Percentiles rank a stretch among this genome's conserved stretches.
These are phyloP conservation scores for Fusarium acutatum DNA, from an alignment of 2,329 filamentous ascomycete species.

Conservation along the genomic window DNA sequence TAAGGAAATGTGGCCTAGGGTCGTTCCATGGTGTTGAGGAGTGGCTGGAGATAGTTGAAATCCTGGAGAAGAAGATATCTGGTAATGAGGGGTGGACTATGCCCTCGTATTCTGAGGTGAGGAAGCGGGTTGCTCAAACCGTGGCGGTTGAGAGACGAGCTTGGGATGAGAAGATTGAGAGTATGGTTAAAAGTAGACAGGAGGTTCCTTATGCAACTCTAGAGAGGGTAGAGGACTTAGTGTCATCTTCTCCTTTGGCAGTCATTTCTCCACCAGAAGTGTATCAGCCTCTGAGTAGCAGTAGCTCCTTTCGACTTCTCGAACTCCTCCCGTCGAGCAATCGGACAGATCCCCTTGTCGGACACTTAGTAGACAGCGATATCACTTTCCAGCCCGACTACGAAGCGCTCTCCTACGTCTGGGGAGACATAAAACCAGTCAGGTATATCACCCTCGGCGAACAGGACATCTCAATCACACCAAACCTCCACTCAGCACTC, in stretches of 20 bases:
- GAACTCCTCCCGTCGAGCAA: background rate
- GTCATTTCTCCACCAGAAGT: too few relatives aligned
- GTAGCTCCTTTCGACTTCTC: constrained; percentile 2
- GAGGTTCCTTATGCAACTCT: background rate
- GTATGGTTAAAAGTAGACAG: background rate
- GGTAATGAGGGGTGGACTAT: background rate
- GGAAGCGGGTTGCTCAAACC: accelerated
- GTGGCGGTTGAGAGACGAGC: background rate
- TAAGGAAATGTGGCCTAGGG: background rate
- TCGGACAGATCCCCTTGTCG: background rate
- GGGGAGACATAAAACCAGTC: background rate
- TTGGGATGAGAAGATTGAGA: background rate
- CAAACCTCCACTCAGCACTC: constrained; percentile 6
- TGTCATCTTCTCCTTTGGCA: accelerated
- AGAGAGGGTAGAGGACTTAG: accelerated
- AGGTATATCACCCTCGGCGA: background rate
- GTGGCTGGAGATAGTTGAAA: background rate
- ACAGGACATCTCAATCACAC: background rate
- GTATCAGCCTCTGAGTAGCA: background rate
- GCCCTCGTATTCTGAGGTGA: background rate
- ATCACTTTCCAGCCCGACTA: constrained; percentile 16
- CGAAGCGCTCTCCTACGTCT: constrained; percentile 21
- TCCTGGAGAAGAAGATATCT: background rate
- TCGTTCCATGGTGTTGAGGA: background rate
- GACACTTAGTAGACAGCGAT: background rate